phyloP scores from a whole-genome alignment of 2,329 filamentous ascomycete genomes.

The Colletotrichum sp. region DNA sequence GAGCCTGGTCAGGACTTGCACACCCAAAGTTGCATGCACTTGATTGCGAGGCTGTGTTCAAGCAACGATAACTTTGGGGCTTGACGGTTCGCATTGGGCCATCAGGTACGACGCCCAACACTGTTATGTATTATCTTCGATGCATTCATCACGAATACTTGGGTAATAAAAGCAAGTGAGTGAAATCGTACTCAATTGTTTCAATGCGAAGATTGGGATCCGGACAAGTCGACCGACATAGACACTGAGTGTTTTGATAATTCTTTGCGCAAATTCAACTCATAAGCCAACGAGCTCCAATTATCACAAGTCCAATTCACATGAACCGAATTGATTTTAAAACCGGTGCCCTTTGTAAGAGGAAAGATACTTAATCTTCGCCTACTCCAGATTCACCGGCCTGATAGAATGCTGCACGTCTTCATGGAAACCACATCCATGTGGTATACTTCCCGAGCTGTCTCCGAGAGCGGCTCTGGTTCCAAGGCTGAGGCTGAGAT shows the following conservation, averaged over 20 bases:
- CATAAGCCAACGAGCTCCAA: too few species aligned
- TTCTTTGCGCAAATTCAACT: fast-evolving
- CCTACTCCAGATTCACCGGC: not conserved
- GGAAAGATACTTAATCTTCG: fast-evolving
- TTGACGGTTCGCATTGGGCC: not conserved
- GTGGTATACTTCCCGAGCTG: too few species aligned
- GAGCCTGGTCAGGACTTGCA: too few species aligned
- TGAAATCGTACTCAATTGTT: too few species aligned
- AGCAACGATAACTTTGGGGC: not conserved
- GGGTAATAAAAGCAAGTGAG: too few species aligned
- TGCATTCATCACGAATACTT: not conserved
- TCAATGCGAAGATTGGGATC: too few species aligned
- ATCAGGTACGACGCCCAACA: not conserved
- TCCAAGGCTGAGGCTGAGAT: not conserved
- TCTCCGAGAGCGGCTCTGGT: fast-evolving
- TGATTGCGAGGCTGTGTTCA: not conserved
- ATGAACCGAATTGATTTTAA: too few species aligned
- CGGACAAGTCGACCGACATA: too few species aligned
- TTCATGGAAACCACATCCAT: too few species aligned
- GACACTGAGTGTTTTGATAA: too few species aligned
- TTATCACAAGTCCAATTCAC: too few species aligned
- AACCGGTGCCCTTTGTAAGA: too few species aligned
- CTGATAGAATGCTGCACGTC: fast-evolving
- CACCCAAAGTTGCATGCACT: fast-evolving
- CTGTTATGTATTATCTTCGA: fast-evolving